Conservation (phyloP, 495 filamentous ascomycete species). For the Penicillium pancosmium region DNA sequence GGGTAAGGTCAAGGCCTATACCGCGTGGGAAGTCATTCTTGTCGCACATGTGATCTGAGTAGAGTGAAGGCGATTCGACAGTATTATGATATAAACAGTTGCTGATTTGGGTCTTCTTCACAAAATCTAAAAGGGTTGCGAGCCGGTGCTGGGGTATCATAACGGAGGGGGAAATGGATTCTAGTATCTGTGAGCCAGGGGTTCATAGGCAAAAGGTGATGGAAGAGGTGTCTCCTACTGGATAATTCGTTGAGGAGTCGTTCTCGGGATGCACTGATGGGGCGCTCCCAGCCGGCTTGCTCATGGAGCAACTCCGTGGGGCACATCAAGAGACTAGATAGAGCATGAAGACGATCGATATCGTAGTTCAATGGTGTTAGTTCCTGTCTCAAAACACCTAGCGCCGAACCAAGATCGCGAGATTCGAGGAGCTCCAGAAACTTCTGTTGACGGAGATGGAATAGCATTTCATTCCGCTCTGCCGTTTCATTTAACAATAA, state of each 20-base stretch:
- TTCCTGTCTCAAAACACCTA: conserved; percentile 82
- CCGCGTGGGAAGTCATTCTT: conserved; percentile 75
- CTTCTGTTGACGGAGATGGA: conserved; percentile 89
- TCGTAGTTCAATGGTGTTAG: conserved; percentile 86
- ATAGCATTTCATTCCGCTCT: conserved; percentile 65
- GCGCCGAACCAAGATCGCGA: conserved; percentile 69
- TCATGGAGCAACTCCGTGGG: conserved; percentile 74
- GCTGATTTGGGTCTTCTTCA: conserved; percentile 80
- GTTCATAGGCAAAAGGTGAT: not conserved
- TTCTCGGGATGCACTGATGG: conserved; percentile 74
- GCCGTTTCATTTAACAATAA: conserved; percentile 59
- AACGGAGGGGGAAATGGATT: conserved; percentile 91
- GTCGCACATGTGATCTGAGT: conserved; percentile 85
- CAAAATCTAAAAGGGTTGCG: conserved; percentile 77
- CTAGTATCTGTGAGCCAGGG: conserved; percentile 42
- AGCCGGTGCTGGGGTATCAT: conserved; percentile 97
- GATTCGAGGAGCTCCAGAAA: conserved; percentile 88
- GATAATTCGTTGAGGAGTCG: conserved; percentile 79
- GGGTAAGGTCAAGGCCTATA: conserved; percentile 64
- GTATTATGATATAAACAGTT: conserved; percentile 89
- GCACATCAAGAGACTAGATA: conserved; percentile 93
- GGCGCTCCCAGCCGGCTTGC: conserved; percentile 89
- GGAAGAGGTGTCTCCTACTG: conserved; percentile 54
- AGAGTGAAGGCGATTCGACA: conserved; percentile 76
- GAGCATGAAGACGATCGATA: conserved; percentile 70